Conservation (phyloP, 352 stramenopile genomes). For the Phytophthora cajani region DNA sequence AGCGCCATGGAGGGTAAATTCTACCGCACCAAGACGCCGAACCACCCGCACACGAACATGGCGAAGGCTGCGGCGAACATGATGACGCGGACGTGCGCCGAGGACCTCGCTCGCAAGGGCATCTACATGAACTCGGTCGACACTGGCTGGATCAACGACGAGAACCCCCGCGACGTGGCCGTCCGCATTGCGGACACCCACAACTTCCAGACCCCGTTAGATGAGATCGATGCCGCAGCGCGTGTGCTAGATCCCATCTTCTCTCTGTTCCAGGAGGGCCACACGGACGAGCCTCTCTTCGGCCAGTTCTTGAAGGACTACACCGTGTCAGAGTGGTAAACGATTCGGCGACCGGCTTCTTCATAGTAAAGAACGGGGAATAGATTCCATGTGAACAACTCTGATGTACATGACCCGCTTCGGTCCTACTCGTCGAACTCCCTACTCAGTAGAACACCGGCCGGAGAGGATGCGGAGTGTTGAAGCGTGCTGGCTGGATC, state of each 20-base stretch:
- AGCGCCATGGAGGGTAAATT: slow-evolving; percentile 98
- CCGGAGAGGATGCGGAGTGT: slow-evolving; percentile 5
- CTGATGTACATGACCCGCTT: not conserved
- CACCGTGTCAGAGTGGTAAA: slow-evolving; percentile 70
- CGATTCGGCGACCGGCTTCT: not conserved
- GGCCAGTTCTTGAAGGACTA: slow-evolving; percentile 86
- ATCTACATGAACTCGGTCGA: slow-evolving; percentile 97
- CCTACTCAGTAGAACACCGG: not conserved
- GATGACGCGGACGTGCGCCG: slow-evolving; percentile 93
- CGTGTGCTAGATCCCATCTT: slow-evolving; percentile 96
- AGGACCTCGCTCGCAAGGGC: slow-evolving; percentile 85
- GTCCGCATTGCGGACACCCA: slow-evolving; percentile 90
- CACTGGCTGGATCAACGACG: slow-evolving; percentile 97
- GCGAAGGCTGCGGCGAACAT: slow-evolving; percentile 97
- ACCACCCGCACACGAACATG: slow-evolving; percentile 97
- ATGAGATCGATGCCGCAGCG: slow-evolving; percentile 95
- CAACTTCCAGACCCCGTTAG: slow-evolving; percentile 96
- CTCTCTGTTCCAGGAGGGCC: slow-evolving; percentile 58
- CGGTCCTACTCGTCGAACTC: not conserved
- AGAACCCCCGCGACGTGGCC: slow-evolving; percentile 94
- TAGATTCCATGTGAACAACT: slow-evolving; percentile 19
- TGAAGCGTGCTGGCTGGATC: slow-evolving; percentile 10
- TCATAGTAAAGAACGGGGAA: slow-evolving; percentile 8
- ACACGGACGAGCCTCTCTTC: slow-evolving; percentile 48
- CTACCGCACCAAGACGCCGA: slow-evolving; percentile 93